phyloP scores from a whole-genome alignment of 805 yeast species.

The Zygosaccharomyces bailii region DNA sequence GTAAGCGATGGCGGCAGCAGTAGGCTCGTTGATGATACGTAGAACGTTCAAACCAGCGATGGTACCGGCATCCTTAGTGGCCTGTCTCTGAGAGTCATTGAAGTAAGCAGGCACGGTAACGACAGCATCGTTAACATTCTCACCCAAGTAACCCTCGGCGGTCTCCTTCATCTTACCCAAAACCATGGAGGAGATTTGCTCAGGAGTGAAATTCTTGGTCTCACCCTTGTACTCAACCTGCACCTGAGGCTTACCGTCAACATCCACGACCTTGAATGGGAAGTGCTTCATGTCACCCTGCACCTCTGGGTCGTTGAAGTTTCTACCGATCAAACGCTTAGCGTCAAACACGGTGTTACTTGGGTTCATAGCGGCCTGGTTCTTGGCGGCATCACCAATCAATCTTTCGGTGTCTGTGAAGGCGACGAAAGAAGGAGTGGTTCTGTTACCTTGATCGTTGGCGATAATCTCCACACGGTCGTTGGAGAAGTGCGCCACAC shows the following conservation, averaged over 20 bases:
- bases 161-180: conserved; percentile 89
- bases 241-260: conserved; percentile 82
- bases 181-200: conserved; percentile 92
- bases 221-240: conserved; percentile 89
- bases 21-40: conserved; percentile 94
- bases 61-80: conserved; percentile 94
- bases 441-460: conserved; percentile 98
- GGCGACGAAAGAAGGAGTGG: conserved; percentile 95
- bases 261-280: conserved; percentile 78
- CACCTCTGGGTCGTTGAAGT: conserved; percentile 55
- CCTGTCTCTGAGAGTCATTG: conserved; percentile 96
- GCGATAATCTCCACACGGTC: conserved; percentile 94
- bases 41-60: conserved; percentile 92
- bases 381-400: conserved; percentile 97
- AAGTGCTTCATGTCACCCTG: conserved; percentile 65
- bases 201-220: conserved; percentile 82
- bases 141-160: conserved; percentile 88
- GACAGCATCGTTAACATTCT: conserved; percentile 83
- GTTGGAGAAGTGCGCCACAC: conserved; percentile 85
- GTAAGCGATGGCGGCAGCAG: conserved; percentile 97
- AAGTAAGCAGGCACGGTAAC: conserved; percentile 95
- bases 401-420: conserved; percentile 94
- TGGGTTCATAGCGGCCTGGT: conserved; percentile 97
- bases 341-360: conserved; percentile 91
- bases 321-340: conserved; percentile 84